Evolutionary conservation across 306 rosid genomes (phyloP), one percentile per base, ranked within the genome.

Genomic region (Arachis stenosperma): DNA sequence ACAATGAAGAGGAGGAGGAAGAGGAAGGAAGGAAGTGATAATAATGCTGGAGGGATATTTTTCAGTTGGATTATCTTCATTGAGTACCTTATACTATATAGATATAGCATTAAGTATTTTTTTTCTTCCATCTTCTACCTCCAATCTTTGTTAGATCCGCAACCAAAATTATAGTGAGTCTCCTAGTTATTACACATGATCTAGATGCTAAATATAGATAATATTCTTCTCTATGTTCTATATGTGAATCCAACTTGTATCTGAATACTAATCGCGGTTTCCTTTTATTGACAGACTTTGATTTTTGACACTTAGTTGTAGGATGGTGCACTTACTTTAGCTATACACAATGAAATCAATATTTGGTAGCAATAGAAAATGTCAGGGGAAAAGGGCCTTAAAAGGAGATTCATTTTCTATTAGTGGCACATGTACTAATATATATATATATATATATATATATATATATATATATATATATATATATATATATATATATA

Each of bases 281-380:
- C 36, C 36, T 36, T 70, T 70, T 5, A 7, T 42, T 58, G 70
- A 63, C 83, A 74, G 86, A 44, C 64, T 76, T 69, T 74, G 81
- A 75, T 75, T 53, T 59, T 37, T 44, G 73, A 67, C 52, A 13
- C 27, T 3, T 2, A 52, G 76, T 74, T 65, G 8, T 54, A 47
- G 41, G 78, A 69, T 36, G 27, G 50, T 15, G 81, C 36, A 15
- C 65, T 61, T 46, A 59, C 33, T 22, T 22, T 6, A 42, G 46
- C 54, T 37, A 13, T 27, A 17, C n/a, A 63, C 36, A 71, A 37
- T 37, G 56, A 30, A 48, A 44, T 72, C 44, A 61, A 37, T 60
- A 33, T 69, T 69, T 69, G 1, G 22, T 70, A 55, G 41, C 11
- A 56, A 52, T 33, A 43, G 42, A 67, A 27, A 52, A 36, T n/a